phyloP scores from a whole-genome alignment of 306 rosid species.

The Acmispon strigosus region DNA sequence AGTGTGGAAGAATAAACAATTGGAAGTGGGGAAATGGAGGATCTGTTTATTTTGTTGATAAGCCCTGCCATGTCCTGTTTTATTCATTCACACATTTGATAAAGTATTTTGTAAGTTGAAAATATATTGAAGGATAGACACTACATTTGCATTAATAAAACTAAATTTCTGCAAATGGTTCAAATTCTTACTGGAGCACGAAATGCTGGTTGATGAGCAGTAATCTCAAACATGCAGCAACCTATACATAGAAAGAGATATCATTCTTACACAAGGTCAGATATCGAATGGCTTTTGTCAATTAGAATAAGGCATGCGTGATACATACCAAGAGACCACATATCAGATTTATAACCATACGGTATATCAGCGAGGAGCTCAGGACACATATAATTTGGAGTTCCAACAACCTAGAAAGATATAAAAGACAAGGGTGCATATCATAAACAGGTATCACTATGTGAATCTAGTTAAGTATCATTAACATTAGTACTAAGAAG shows the following conservation, averaged over 20 bases:
- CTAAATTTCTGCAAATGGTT: conserved; percentile 15
- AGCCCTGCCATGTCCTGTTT: conserved; percentile 91
- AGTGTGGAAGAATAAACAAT: conserved; percentile 82
- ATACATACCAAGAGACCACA: conserved; percentile 91
- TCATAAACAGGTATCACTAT: conserved; percentile 1
- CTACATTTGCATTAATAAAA: conserved; percentile 8
- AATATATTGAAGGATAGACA: conserved; percentile 1
- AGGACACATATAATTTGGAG: conserved; percentile 90
- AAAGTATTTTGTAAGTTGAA: background rate
- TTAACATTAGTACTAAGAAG: background rate
- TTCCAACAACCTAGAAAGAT: conserved; percentile 69
- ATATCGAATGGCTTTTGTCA: background rate
- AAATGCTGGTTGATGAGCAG: conserved; percentile 89
- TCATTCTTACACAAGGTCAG: conserved; percentile 24
- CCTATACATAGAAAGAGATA: conserved; percentile 41
- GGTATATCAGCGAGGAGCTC: conserved; percentile 87
- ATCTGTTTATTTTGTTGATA: conserved; percentile 86
- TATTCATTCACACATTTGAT: conserved; percentile 18
- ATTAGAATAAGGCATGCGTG: conserved; percentile 12
- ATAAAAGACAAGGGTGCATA: conserved; percentile 10
- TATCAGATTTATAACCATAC: conserved; percentile 91
- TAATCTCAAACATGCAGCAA: conserved; percentile 93
- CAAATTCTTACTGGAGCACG: conserved; percentile 72
- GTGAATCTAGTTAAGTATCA: conserved; percentile 11
- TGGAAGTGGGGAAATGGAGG: conserved; percentile 85